These are phyloP conservation scores for Bauhinia variegata DNA, from an alignment of 306 rosid genomes.

Conservation along the genomic window DNA sequence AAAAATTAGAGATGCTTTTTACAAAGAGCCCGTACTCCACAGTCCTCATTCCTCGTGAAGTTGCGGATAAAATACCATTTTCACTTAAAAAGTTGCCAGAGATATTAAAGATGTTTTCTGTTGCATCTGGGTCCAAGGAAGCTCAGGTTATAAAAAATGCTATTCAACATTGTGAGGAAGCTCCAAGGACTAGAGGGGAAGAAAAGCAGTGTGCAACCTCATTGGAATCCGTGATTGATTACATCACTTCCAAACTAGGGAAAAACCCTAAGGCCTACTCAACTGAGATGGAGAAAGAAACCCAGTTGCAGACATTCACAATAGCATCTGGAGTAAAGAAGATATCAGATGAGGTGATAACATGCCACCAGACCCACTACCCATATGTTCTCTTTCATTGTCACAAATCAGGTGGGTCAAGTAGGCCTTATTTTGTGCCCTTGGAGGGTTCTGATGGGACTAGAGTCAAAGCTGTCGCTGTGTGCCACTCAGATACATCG, in stretches of 20 bases:
- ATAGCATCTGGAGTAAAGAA: conserved; percentile 51
- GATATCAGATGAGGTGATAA: conserved; percentile 45
- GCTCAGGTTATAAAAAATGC: conserved; percentile 53
- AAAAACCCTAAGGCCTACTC: conserved; percentile 49
- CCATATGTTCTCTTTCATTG: conserved; percentile 84
- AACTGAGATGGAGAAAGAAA: conserved; percentile 63
- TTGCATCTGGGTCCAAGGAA: conserved; percentile 47
- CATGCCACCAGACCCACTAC: conserved; percentile 69
- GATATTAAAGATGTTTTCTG: conserved; percentile 48
- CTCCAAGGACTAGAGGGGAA: conserved; percentile 53
- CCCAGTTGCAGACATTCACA: conserved; percentile 45
- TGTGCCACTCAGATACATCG: no score
- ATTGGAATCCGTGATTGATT: conserved; percentile 87
- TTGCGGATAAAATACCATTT: no score
- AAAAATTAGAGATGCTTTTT: no score
- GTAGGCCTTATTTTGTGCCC: conserved; percentile 53
- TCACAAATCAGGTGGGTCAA: conserved; percentile 48
- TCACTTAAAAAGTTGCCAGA: background rate
- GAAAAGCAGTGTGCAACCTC: conserved; percentile 84
- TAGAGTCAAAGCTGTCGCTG: conserved; percentile 48
- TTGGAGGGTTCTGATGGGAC: conserved; percentile 64
- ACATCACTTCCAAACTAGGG: conserved; percentile 44
- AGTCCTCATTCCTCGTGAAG: no score
- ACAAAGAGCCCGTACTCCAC: no score
- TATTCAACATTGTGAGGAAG: conserved; percentile 55